These are phyloP conservation scores for Eucalyptus curtisii DNA, from an alignment of 345 rosid genomes.

Conservation along the genomic window DNA sequence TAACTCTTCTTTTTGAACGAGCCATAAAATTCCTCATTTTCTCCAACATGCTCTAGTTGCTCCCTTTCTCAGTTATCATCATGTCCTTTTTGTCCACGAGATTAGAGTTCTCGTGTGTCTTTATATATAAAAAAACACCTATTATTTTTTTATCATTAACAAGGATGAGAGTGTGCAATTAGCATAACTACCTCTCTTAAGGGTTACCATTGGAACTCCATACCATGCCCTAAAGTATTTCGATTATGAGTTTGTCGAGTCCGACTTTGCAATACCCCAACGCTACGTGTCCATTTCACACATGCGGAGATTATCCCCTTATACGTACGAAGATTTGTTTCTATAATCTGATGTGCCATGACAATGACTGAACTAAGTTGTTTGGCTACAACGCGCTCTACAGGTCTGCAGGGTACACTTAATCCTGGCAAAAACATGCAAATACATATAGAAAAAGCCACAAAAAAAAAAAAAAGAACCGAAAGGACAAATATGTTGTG, in stretches of 20 bases:
- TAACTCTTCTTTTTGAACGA: too few relatives aligned
- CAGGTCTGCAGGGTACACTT: background rate
- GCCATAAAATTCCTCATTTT: background rate
- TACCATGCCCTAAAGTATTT: background rate
- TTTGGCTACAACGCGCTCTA: background rate
- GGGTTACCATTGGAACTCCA: background rate
- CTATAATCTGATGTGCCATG: background rate
- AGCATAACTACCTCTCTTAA: background rate
- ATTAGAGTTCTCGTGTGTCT: background rate
- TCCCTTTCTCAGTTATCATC: background rate
- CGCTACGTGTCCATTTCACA: background rate
- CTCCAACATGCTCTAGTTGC: too few relatives aligned
- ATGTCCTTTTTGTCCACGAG: background rate
- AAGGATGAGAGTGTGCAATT: background rate
- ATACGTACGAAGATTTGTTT: too few relatives aligned
- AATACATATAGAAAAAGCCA: background rate
- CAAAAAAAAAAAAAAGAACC: too few relatives aligned
- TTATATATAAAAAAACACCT: too few relatives aligned
- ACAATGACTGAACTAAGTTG: background rate
- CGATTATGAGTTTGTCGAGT: background rate
- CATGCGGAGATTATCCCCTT: too few relatives aligned
- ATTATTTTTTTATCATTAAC: too few relatives aligned
- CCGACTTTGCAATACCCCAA: background rate
- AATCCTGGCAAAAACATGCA: background rate
- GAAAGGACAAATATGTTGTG: background rate